Base-by-base conservation (phyloP, 129 eudicot species). In the Saussurea involucrata region DNA sequence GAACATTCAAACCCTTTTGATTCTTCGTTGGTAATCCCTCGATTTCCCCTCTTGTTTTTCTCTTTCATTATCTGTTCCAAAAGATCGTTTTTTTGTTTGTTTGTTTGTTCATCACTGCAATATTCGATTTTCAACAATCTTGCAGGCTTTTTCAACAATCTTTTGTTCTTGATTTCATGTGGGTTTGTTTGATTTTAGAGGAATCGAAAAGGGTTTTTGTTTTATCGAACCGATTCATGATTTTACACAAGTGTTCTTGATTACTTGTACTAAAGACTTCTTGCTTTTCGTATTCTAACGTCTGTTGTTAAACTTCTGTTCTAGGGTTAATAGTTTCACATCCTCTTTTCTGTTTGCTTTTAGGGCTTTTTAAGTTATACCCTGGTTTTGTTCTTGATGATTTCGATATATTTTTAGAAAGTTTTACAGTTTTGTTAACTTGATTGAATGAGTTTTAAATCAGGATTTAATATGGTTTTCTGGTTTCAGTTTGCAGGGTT, bases 1-100 rank as follows among this genome's bases (percentile, higher is more conserved):
- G 25, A 44, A 80, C 75, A 67, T 66, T 80, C 70, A 57, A 58
- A 74, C 70, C 75, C 84, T 69, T 74, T 40, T 80, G 76, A 57
- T 74, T 80, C 79, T 74, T 74, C 55, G 2, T 40, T n/a, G 80
- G 84, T 74, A 53, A 66, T 57, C 46, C 28, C 34, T 71, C 74
- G 9, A 18, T 57, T 55, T 69, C 40, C 36, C 5, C 12, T 58
- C 34, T 25, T 34, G 58, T n/a, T 57, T 27, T 15, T n/a, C 5
- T 44, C 42, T 22, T 22, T 21, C 13, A 25, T 79, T 28, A 74
- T 63, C 80, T 66, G 28, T 74, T 40, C 34, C 10, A 28, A 80
- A 36, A 36, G 24, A 55, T 67, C 33, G 25, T 80, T 24, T 80
- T 34, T 73, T 66, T 73, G 63, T 24, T 66, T 49, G 42, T 49